Evolutionary conservation across 805 yeast genomes (phyloP), one percentile per base, ranked within the genome.

Genomic region (Ogataea trehalophila): DNA sequence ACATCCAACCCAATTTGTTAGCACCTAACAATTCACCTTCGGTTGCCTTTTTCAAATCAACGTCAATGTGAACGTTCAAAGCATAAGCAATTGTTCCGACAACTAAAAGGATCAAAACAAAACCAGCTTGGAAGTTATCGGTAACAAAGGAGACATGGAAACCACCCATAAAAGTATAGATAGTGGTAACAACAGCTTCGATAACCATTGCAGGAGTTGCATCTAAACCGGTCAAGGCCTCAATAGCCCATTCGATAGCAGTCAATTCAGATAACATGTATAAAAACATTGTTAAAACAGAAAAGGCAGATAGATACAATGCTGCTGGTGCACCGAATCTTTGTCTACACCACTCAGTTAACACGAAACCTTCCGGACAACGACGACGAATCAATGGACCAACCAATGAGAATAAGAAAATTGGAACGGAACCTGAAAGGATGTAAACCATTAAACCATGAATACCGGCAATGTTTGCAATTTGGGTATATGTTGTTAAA

Each of bases 301-400:
- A 88, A 65, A 90, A 87, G 41, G 80, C 81, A 14, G 95, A 83
- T 41, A 91, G 67, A 56, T 88, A 87, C 54, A 88, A 69, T 0
- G 88, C 85, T 3, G 95, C 74, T 15, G 83, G 67, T 5, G 73
- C 62, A 2, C 97, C 97, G 62, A 76, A 91, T 56, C 97, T 72
- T 41, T 79, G 79, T 60, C 87, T 78, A n/a, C 88, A 92, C 97
- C 97, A 91, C 63, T 91, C 96, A 5, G 96, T 89, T 56, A 91
- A 70, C 26, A 91, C 90, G 63, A 91, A 91, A 3, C 97, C 97
- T 8, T 87, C 80, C 0, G 97, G 97, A 56, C 95, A 87, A 55
- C 77, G 76, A 49, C 72, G 76, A 54, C 96, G 74, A 49, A 91
- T 83, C 9, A 81, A 62, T 1, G 97, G 97, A 0, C 97, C 97